Evolutionary conservation across 2,329 filamentous ascomycete genomes (phyloP).

Genomic region (Simplicillium aogashimaense): DNA sequence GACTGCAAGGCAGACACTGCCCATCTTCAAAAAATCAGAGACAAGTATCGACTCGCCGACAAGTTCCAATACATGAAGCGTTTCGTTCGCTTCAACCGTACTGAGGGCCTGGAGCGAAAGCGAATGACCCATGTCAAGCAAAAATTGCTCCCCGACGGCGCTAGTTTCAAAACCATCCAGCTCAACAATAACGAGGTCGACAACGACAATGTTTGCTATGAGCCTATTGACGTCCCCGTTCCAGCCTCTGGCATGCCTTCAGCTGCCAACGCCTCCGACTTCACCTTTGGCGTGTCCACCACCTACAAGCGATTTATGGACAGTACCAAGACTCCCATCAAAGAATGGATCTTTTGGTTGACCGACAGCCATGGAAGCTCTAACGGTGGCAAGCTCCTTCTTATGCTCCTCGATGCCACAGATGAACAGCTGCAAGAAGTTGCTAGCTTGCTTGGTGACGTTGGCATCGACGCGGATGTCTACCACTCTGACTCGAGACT

Average conservation of each 20-base stretch:
- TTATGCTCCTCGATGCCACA: conserved; percentile 42
- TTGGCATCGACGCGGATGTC: conserved; percentile 48
- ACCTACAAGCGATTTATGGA: conserved; percentile 45
- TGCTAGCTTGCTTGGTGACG: conserved; percentile 30
- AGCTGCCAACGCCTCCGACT: conserved; percentile 43
- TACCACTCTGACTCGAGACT: conserved; percentile 41
- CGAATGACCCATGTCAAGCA: conserved; percentile 40
- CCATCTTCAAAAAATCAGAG: neutral
- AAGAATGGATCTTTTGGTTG: conserved; percentile 52
- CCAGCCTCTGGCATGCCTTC: conserved; percentile 38
- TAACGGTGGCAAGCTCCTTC: conserved; percentile 46
- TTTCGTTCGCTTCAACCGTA: conserved; percentile 40
- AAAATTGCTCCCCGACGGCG: conserved; percentile 32
- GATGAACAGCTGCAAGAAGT: conserved; percentile 40
- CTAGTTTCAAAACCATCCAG: conserved; percentile 36
- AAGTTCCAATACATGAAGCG: conserved; percentile 46
- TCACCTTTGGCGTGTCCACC: conserved; percentile 50
- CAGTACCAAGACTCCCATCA: conserved; percentile 38
- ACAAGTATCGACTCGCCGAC: conserved; percentile 34
- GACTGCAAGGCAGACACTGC: too few relatives aligned
- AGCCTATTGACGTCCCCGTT: conserved; percentile 41
- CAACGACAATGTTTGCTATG: conserved; percentile 30
- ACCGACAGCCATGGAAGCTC: conserved; percentile 44
- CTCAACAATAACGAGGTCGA: conserved; percentile 22
- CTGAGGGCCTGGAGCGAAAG: conserved; percentile 35